A percentile compares a stretch with the other conserved stretches of the same genome.
Evolutionary conservation across 2,329 filamentous ascomycete genomes (phyloP).

Genomic region (Aureobasidium sp.): DNA sequence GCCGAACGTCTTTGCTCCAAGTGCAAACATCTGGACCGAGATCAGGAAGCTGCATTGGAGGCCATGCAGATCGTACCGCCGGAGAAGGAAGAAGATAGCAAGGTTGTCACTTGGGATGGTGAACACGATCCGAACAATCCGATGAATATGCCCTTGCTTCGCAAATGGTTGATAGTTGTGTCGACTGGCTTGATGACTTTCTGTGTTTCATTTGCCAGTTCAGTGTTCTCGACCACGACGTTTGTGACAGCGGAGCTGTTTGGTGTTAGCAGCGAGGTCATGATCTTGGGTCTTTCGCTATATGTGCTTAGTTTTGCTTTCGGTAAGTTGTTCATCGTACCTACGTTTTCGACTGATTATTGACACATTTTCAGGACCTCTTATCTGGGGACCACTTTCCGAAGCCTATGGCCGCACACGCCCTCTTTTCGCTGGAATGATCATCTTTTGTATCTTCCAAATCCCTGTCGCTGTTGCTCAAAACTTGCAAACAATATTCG

Average conservation of each 20-base stretch:
- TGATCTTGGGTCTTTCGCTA: slow-evolving; percentile 40
- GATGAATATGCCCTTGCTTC: slow-evolving; percentile 15
- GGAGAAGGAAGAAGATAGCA: slow-evolving; percentile 10
- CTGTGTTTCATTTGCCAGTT: slow-evolving; percentile 17
- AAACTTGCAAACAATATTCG: slow-evolving; percentile 44
- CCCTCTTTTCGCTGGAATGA: slow-evolving; percentile 42
- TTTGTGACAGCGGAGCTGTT: slow-evolving; percentile 33
- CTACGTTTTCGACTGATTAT: not conserved
- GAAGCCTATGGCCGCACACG: slow-evolving; percentile 46
- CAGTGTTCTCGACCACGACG: slow-evolving; percentile 38
- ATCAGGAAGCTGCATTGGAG: slow-evolving; percentile 4
- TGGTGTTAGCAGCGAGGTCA: slow-evolving; percentile 35
- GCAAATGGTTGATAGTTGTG: slow-evolving; percentile 21
- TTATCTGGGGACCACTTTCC: slow-evolving; percentile 45
- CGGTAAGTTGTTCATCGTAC: not conserved
- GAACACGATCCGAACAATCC: slow-evolving; percentile 18
- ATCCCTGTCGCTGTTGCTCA: slow-evolving; percentile 44
- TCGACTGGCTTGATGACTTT: slow-evolving; percentile 20
- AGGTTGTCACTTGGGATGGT: slow-evolving; percentile 20
- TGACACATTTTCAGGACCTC: not conserved
- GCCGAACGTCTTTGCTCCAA: not conserved
- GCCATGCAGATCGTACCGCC: not conserved
- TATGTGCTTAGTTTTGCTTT: slow-evolving; percentile 31
- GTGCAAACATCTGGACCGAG: not conserved
- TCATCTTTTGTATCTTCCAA: slow-evolving; percentile 43